Base-by-base conservation (phyloP, 495 filamentous ascomycete genomes). In the Podospora pseudopauciseta region DNA sequence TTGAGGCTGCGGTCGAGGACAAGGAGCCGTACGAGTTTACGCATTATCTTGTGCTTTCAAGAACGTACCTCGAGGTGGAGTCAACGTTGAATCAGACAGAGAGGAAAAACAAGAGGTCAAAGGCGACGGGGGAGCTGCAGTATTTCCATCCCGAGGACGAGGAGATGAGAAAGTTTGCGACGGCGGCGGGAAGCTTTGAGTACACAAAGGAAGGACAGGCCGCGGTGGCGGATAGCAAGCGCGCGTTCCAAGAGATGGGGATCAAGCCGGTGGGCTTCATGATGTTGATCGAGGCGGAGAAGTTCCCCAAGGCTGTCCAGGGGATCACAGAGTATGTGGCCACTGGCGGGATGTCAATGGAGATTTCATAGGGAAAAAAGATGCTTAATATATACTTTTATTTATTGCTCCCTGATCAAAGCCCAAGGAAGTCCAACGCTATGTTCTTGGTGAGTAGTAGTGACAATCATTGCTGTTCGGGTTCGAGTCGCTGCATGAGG, bases 81-180 rank as follows among this genome's bases (percentile, higher is more conserved):
- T 97, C 93, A 0, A 86, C 85, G 68, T 80, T 98, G 18, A 92
- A 95, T 73, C 81, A 86, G 66, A 74, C 77, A 55, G 89, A 89
- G 60, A 85, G 87, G 20, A 87, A 87, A 77, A 94, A 93, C 84
- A 93, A 92, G 78, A 90, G 87, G 78, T 91, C 91, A 78, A 88
- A 87, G 77, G 81, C 83, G 76, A 80, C 76, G 81, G 78, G 69
- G 68, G 73, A 59, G 71, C 65, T 71, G 82, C 94, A 93, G 80
- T 96, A 92, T 78, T 99, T 98, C 82, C 96, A 99, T 77, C 92
- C 95, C 2, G 96, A 99, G 79, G 96, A 99, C 75, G 95, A 99
- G 82, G 86, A 94, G 65, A 77, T 97, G 68, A 87, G 94, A 72
- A 85, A 86, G 68, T 84, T 92, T 79, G 90, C 91, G 15, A 65